These are phyloP conservation scores for Fusarium graminum DNA, from an alignment of 2,329 filamentous ascomycete genomes.

Conservation along the genomic window DNA sequence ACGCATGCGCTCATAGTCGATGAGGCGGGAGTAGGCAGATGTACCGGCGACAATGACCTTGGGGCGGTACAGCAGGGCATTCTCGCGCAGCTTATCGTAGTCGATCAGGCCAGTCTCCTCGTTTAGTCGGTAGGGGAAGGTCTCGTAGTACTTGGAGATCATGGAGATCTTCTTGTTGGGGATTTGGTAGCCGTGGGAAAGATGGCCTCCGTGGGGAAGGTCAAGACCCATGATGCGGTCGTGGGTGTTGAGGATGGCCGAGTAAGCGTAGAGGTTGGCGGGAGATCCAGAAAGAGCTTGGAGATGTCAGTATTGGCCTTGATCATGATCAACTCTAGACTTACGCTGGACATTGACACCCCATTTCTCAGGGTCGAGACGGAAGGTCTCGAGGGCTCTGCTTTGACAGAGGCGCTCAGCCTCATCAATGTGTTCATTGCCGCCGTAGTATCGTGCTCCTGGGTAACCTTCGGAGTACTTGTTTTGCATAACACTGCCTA, in stretches of 20 bases:
- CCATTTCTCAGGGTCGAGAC: constrained; percentile 85
- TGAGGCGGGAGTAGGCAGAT: constrained; percentile 91
- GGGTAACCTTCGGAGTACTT: constrained; percentile 99
- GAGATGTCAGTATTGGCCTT: constrained; percentile 11
- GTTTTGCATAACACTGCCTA: constrained; percentile 94
- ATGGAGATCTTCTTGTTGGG: constrained; percentile 92
- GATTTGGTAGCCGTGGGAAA: constrained; percentile 96
- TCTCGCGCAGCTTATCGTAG: constrained; percentile 87
- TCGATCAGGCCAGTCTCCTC: constrained; percentile 91
- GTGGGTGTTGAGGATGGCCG: constrained; percentile 88
- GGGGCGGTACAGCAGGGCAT: constrained; percentile 87
- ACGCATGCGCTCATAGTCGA: constrained; percentile 91
- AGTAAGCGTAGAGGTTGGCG: constrained; percentile 90
- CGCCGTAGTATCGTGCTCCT: constrained; percentile 92
- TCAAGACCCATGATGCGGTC: constrained; percentile 97
- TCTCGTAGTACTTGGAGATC: constrained; percentile 98
- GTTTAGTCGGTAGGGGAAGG: constrained; percentile 90
- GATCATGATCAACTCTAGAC: constrained; percentile 43
- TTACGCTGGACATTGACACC: constrained; percentile 94
- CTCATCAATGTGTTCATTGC: constrained; percentile 93
- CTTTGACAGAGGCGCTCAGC: constrained; percentile 88
- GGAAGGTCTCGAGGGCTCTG: constrained; percentile 86
- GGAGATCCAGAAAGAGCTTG: constrained; percentile 78
- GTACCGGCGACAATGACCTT: constrained; percentile 95
- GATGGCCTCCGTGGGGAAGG: constrained; percentile 91